A percentile compares a stretch with the other conserved stretches of the same genome.
Evolutionary conservation across 805 yeast species (phyloP).

Genomic region (Yamadazyma laniorum): DNA sequence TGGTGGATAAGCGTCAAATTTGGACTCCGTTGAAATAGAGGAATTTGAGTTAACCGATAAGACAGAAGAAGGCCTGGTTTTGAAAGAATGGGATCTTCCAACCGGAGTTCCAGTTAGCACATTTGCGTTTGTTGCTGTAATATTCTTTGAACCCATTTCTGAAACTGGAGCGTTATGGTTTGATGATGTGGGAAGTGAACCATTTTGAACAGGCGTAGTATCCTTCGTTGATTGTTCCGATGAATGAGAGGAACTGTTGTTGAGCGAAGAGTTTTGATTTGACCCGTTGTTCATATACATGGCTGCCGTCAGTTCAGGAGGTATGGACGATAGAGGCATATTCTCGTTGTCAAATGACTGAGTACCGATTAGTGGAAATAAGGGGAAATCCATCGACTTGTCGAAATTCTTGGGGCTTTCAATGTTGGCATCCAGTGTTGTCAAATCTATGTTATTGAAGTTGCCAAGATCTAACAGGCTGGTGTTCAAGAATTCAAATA

Average conservation of each 20-base stretch:
- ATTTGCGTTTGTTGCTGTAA: not conserved
- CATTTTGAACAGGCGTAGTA: slow-evolving; percentile 5
- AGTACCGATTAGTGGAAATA: slow-evolving; percentile 42
- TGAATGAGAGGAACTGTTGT: not conserved
- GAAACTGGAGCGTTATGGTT: slow-evolving; percentile 2
- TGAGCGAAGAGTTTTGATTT: not conserved
- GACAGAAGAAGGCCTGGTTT: slow-evolving; percentile 38
- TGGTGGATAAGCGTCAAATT: slow-evolving; percentile 14
- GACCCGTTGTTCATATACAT: no score
- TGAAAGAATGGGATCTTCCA: slow-evolving; percentile 10
- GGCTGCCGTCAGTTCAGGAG: slow-evolving; percentile 9
- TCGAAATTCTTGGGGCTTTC: slow-evolving; percentile 4
- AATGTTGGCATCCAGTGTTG: slow-evolving; percentile 19
- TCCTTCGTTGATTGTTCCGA: not conserved
- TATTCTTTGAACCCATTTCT: not conserved
- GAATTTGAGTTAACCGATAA: slow-evolving; percentile 39
- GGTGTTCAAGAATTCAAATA: slow-evolving; percentile 8
- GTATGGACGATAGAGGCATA: slow-evolving; percentile 34
- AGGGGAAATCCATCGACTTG: slow-evolving; percentile 26
- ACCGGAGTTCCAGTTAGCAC: slow-evolving; percentile 1
- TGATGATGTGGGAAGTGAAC: not conserved
- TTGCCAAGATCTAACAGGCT: slow-evolving; percentile 9
- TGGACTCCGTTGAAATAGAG: slow-evolving; percentile 19
- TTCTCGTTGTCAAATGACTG: slow-evolving; percentile 35
- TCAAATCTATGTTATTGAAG: slow-evolving; percentile 26